Evolutionary conservation across 345 rosid genomes (phyloP).

Genomic region (Brassica cretica): DNA sequence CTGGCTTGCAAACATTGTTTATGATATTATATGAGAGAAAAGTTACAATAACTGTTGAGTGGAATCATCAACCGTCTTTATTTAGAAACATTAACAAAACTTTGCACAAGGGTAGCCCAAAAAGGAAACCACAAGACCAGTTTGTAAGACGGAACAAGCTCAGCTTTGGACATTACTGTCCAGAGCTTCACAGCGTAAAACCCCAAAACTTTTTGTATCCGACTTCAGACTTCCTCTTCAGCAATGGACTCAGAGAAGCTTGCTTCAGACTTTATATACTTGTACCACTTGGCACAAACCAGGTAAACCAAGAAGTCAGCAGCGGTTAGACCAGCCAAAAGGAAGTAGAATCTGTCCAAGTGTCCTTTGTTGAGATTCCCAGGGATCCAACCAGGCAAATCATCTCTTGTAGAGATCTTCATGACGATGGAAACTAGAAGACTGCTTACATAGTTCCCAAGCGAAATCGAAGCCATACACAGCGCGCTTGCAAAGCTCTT

Average conservation of each 20-base stretch:
- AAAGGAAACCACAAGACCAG: slow-evolving; percentile 11
- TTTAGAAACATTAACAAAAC: slow-evolving; percentile 19
- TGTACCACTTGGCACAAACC: slow-evolving; percentile 73
- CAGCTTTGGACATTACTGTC: slow-evolving; percentile 28
- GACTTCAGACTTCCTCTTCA: slow-evolving; percentile 36
- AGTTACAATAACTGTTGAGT: slow-evolving; percentile 1
- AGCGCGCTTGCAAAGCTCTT: slow-evolving; percentile 97
- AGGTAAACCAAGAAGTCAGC: slow-evolving; percentile 66
- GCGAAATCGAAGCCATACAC: slow-evolving; percentile 93
- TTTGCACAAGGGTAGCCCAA: slow-evolving; percentile 2
- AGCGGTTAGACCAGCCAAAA: slow-evolving; percentile 73
- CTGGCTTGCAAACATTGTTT: not conserved
- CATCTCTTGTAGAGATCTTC: slow-evolving; percentile 68
- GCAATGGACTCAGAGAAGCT: slow-evolving; percentile 23
- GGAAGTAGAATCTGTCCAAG: slow-evolving; percentile 86
- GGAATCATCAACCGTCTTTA: slow-evolving; percentile 29
- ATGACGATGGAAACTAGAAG: slow-evolving; percentile 78
- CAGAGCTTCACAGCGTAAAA: slow-evolving; percentile 34
- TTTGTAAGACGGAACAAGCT: slow-evolving; percentile 34
- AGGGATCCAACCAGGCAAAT: slow-evolving; percentile 94
- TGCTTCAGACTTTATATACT: slow-evolving; percentile 61
- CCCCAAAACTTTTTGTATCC: slow-evolving; percentile 19
- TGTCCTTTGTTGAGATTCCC: slow-evolving; percentile 89
- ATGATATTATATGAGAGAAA: not conserved
- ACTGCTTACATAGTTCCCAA: slow-evolving; percentile 93